Percentiles rank a stretch among this genome's conserved stretches.
These are phyloP conservation scores for Zymoseptoria ardabiliae DNA, from an alignment of 2,329 filamentous ascomycete species.

Conservation along the genomic window DNA sequence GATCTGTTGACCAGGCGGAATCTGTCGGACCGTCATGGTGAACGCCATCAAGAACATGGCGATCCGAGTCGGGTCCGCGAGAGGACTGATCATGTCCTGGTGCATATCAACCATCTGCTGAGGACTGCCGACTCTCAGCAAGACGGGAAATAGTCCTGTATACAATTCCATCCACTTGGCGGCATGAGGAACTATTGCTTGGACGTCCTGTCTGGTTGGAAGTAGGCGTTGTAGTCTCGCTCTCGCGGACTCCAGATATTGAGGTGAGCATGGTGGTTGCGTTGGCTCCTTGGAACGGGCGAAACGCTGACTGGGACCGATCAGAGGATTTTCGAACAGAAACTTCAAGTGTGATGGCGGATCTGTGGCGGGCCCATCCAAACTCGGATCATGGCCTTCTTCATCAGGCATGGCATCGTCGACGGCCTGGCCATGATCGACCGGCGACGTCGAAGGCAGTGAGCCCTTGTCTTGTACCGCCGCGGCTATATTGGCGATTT, in stretches of 20 bases:
- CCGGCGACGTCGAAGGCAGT: background rate
- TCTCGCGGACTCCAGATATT: constrained; percentile 15
- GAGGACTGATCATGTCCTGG: constrained; percentile 18
- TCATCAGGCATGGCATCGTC: constrained; percentile 1
- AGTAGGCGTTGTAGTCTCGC: constrained; percentile 19
- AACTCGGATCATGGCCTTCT: constrained; percentile 1
- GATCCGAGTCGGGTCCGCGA: constrained; percentile 22
- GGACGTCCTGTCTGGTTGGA: constrained; percentile 21
- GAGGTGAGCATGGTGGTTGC: constrained; percentile 5
- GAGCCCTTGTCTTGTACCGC: constrained; percentile 2
- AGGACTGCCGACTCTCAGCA: constrained; percentile 11
- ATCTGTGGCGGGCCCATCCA: constrained; percentile 13
- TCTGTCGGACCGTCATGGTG: constrained; percentile 25
- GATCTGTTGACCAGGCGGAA: constrained; percentile 10
- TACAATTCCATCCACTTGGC: constrained; percentile 25
- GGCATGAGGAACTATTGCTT: constrained; percentile 16
- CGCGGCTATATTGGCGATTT: constrained; percentile 10
- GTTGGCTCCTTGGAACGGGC: background rate
- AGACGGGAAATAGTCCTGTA: constrained; percentile 20
- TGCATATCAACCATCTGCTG: constrained; percentile 23
- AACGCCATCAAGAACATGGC: constrained; percentile 25
- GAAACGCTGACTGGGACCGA: constrained; percentile 13
- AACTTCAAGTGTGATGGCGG: constrained; percentile 25
- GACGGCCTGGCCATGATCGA: background rate
- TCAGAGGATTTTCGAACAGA: constrained; percentile 27